These are phyloP conservation scores for Patellifolia procumbens DNA, from an alignment of 179 eudicot genomes.

Conservation along the genomic window DNA sequence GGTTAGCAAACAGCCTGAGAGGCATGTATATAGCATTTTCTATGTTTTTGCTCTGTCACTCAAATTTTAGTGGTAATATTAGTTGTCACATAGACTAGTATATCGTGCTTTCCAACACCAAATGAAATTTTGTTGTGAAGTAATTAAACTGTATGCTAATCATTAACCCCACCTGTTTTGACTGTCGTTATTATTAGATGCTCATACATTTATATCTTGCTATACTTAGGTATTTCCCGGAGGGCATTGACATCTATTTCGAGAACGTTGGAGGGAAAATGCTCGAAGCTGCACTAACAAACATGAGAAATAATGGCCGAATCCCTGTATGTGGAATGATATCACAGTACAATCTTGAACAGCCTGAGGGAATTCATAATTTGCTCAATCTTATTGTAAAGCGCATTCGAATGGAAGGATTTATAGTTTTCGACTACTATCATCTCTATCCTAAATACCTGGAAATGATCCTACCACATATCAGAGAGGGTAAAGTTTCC, in stretches of 20 bases:
- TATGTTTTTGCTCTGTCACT: no score
- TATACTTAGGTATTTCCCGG: conserved; percentile 49
- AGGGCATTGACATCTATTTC: conserved; percentile 70
- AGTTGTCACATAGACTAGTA: no score
- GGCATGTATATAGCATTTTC: no score
- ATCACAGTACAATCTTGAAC: conserved; percentile 60
- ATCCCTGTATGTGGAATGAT: conserved; percentile 69
- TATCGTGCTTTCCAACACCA: no score
- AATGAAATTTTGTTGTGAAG: neutral
- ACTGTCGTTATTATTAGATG: no score
- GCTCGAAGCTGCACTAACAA: conserved; percentile 59
- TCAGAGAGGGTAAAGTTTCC: conserved; percentile 41
- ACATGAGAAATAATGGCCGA: conserved; percentile 54
- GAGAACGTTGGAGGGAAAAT: conserved; percentile 71
- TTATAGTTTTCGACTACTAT: conserved; percentile 40
- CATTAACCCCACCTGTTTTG: neutral
- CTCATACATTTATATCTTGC: no score
- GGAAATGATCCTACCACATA: conserved; percentile 49
- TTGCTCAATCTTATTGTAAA: conserved; percentile 35
- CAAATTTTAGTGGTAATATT: no score
- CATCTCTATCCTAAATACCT: conserved; percentile 49
- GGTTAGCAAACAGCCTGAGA: no score
- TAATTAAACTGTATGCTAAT: neutral
- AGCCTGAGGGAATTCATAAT: conserved; percentile 51
- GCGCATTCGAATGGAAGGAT: conserved; percentile 49